A percentile compares a stretch with the other conserved stretches of the same genome.
Evolutionary conservation across 257 asterid genomes (phyloP).

Genomic region (Nicotiana otophora): DNA sequence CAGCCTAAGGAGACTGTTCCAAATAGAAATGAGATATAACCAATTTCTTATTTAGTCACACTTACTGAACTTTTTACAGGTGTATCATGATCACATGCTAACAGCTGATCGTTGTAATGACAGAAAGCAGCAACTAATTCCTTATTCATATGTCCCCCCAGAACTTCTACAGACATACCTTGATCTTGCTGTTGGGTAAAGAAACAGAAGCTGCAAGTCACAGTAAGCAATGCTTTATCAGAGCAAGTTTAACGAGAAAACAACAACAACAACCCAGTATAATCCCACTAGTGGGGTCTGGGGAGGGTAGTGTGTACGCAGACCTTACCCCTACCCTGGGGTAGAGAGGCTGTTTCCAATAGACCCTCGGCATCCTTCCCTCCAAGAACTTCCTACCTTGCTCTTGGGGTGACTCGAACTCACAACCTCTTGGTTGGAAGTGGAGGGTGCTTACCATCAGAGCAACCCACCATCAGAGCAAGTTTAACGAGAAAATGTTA

Average conservation of each 20-base stretch:
- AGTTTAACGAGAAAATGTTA: neutral
- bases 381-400: too few species aligned
- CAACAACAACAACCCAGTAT: too few species aligned
- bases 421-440: too few species aligned
- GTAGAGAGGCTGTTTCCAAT: too few species aligned
- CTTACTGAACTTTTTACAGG: neutral
- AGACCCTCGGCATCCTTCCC: too few species aligned
- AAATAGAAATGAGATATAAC: neutral
- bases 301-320: too few species aligned
- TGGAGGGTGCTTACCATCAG: too few species aligned
- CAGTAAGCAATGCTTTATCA: neutral
- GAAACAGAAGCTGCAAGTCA: conserved; percentile 4
- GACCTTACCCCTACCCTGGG: too few species aligned
- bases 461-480: too few species aligned
- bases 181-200: neutral
- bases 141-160: neutral
- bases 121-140: neutral
- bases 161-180: neutral
- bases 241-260: neutral
- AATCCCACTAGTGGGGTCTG: too few species aligned
- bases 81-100: neutral
- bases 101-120: neutral
- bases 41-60: neutral
- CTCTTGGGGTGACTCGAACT: too few species aligned
- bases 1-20: neutral